These are phyloP conservation scores for Penicillium flavigenum DNA, from an alignment of 495 filamentous ascomycete genomes.

Conservation along the genomic window DNA sequence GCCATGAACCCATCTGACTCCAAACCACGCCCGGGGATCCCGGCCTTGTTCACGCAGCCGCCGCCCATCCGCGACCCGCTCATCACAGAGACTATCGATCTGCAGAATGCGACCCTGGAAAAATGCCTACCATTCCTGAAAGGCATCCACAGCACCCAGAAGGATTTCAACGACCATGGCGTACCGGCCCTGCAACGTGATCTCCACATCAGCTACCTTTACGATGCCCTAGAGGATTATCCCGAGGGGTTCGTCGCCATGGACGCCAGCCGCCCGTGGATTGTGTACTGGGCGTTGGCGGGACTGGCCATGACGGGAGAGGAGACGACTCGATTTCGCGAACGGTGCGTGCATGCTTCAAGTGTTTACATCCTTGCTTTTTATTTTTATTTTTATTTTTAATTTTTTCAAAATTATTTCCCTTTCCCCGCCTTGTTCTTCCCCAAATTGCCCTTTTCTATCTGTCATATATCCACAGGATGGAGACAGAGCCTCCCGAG, in stretches of 20 bases:
- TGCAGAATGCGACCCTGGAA: conserved; percentile 65
- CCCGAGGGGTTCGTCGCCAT: conserved; percentile 63
- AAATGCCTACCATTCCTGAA: conserved; percentile 69
- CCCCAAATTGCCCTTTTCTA: background rate
- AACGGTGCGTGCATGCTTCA: conserved; percentile 47
- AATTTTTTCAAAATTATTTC: conserved; percentile 2
- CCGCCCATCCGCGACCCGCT: conserved; percentile 67
- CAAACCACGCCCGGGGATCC: conserved; percentile 47
- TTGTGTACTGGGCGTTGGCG: conserved; percentile 85
- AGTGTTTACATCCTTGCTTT: conserved; percentile 9
- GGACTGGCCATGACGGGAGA: conserved; percentile 71
- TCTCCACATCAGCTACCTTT: conserved; percentile 74
- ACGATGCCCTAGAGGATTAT: conserved; percentile 60
- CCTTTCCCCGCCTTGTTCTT: background rate
- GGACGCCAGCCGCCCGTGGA: conserved; percentile 88
- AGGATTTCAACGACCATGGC: conserved; percentile 63
- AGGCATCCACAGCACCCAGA: conserved; percentile 38
- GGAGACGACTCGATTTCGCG: conserved; percentile 67
- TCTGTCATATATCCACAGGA: conserved; percentile 10
- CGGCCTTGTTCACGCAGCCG: conserved; percentile 61
- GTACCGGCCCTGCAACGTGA: conserved; percentile 69
- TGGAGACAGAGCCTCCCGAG: background rate
- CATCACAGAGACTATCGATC: conserved; percentile 62
- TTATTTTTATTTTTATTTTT: conserved; percentile 2
- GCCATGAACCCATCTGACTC: background rate